Conservation (phyloP, 2,329 filamentous ascomycete species). For the Monosporascus sp. region DNA sequence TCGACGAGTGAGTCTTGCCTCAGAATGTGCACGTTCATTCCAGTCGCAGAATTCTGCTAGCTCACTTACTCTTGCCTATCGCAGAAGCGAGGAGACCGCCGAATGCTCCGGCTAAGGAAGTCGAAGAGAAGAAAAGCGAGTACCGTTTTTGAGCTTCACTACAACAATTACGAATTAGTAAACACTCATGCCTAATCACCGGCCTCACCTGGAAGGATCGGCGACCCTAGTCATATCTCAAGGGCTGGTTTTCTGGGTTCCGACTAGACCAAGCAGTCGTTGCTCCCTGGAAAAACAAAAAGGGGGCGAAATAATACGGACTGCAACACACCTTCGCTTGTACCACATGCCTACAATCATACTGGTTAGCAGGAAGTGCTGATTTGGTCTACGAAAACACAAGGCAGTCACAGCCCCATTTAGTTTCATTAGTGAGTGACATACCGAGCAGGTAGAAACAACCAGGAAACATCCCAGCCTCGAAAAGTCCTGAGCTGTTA, state of each 20-base stretch:
- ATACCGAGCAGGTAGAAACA: constrained; percentile 62
- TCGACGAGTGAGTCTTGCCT: constrained; percentile 4
- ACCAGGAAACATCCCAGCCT: constrained; percentile 52
- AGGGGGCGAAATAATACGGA: background rate
- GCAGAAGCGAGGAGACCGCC: constrained; percentile 79
- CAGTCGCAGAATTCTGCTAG: too few relatives aligned
- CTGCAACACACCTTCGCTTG: constrained; percentile 43
- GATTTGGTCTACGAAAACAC: background rate
- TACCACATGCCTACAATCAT: constrained; percentile 72
- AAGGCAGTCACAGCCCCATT: background rate
- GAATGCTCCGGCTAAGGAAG: constrained; percentile 76
- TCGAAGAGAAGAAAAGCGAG: constrained; percentile 87
- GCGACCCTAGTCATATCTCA: too few relatives aligned
- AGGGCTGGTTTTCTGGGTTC: too few relatives aligned
- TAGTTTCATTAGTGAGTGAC: constrained; percentile 53
- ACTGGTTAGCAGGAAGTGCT: constrained; percentile 7
- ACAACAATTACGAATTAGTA: background rate
- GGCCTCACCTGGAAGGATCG: background rate
- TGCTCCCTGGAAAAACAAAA: too few relatives aligned
- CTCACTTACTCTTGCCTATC: constrained; percentile 65
- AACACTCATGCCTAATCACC: background rate
- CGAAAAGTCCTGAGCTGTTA: background rate
- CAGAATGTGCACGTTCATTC: background rate
- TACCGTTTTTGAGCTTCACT: constrained; percentile 85
- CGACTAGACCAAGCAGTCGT: too few relatives aligned